phyloP scores from a whole-genome alignment of 1,284 basidiomycete genomes.

The Puccinia brachypodii region DNA sequence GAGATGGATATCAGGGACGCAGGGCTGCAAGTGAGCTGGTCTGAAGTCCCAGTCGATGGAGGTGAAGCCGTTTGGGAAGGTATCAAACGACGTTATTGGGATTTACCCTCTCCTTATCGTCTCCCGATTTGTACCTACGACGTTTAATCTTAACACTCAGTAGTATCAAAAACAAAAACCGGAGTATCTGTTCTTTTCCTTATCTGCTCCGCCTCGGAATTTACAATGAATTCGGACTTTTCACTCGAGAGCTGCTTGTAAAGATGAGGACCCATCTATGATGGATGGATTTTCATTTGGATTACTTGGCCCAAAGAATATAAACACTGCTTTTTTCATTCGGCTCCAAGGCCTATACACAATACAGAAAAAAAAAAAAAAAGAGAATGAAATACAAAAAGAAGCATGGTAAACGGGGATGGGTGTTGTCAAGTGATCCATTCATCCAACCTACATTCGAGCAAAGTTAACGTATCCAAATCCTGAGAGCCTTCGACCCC shows the following conservation, averaged over 20 bases:
- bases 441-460: slow-evolving; percentile 39
- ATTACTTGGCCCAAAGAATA: no score
- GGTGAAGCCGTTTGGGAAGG: slow-evolving; percentile 47
- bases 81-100: slow-evolving; percentile 42
- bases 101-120: slow-evolving; percentile 39
- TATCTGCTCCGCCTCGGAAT: no score
- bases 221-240: no score
- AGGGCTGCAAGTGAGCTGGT: slow-evolving; percentile 30
- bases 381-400: neutral
- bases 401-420: neutral
- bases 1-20: slow-evolving; percentile 37
- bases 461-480: slow-evolving; percentile 12
- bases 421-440: slow-evolving; percentile 17
- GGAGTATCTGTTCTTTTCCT: no score
- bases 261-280: no score
- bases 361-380: neutral
- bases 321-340: no score
- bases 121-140: slow-evolving; percentile 35
- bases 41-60: slow-evolving; percentile 29
- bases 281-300: no score
- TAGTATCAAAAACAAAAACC: no score
- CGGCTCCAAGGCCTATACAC: neutral
- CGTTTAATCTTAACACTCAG: slow-evolving; percentile 14
- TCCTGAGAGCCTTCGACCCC: slow-evolving; percentile 23
- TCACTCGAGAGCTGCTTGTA: no score